Base-by-base conservation (phyloP, 2,329 filamentous ascomycete species). In the Monilinia fructicola region DNA sequence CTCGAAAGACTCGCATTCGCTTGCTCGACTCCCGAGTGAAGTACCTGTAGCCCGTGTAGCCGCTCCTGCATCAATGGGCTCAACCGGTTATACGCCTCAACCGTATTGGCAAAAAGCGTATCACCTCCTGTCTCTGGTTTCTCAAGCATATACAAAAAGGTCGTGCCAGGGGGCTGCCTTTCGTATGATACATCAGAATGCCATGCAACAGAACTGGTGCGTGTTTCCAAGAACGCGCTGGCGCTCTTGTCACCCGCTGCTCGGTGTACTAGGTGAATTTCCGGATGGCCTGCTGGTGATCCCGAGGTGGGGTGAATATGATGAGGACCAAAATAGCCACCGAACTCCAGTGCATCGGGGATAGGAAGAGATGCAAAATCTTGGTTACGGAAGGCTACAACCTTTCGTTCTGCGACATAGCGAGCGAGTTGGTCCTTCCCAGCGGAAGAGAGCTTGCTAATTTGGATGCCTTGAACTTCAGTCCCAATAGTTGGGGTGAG, bases 101-200 rank as follows among this genome's bases (percentile, higher is more conserved):
- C 91, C 72, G 89, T 86, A 75, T 94, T 89, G 56, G 83, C 86
- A 74, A 95, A 96, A 7, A 94, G 80, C 0, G 92, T 96, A 75
- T 96, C 92, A 56, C 92, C 92, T 35, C 92, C 92, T 0, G 87
- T 88, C 38, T 84, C 81, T 0, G 92, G 92, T 63, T 85, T 87
- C 74, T 96, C 91, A 18, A 96, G 83, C 54, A 92, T 81, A 75
- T 95, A 96, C 48, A 96, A 78, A 78, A 96, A 94, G 0, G 92
- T 96, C 0, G 91, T 96, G 11, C 91, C 91, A 0, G 92, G 92
- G 0, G 92, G 91, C 79, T 96, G 92, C 72, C 85, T 81, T 80
- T 96, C 92, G 76, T 95, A 96, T 0, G 90, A 91, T 2, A 96
- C 88, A 71, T 96, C 92, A 0, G 88, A 90, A 79, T 96, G 92